Conservation (phyloP, 2,329 filamentous ascomycete genomes). For the Claviceps humidiphila region DNA sequence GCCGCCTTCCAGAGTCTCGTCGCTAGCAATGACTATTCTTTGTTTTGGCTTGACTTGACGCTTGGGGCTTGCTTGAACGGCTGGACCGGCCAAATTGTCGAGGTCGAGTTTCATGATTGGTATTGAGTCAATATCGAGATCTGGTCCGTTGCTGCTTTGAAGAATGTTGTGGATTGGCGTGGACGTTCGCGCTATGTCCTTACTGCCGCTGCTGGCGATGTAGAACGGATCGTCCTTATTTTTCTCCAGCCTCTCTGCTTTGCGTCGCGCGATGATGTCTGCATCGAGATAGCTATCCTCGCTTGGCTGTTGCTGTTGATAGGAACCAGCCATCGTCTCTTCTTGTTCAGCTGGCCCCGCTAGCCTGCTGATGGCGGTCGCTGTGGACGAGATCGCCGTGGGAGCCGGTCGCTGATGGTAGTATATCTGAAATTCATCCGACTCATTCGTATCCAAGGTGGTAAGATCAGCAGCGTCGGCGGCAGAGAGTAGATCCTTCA, state of each 20-base stretch:
- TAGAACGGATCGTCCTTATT: constrained; percentile 95
- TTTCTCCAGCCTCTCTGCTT: constrained; percentile 64
- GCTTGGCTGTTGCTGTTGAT: constrained; percentile 46
- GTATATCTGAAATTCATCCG: constrained; percentile 55
- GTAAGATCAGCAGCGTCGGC: constrained; percentile 41
- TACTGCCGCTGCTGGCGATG: constrained; percentile 38
- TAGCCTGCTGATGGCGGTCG: constrained; percentile 41
- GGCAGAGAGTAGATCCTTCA: constrained; percentile 52
- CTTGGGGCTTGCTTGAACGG: constrained; percentile 18
- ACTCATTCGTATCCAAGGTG: constrained; percentile 36
- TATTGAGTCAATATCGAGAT: constrained; percentile 85
- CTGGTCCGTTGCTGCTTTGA: constrained; percentile 57
- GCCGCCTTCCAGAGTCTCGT: constrained; percentile 55
- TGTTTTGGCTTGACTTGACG: constrained; percentile 34
- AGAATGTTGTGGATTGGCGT: constrained; percentile 71
- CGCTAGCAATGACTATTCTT: constrained; percentile 54
- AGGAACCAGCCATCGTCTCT: constrained; percentile 30
- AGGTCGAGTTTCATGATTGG: constrained; percentile 89
- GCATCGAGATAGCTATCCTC: constrained; percentile 58
- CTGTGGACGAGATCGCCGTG: constrained; percentile 35
- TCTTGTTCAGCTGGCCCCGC: constrained; percentile 35
- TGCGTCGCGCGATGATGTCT: constrained; percentile 60
- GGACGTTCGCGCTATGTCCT: constrained; percentile 45
- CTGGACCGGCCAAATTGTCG: constrained; percentile 32
- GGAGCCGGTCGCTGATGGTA: constrained; percentile 45